A percentile compares a stretch with the other conserved stretches of the same genome.
Conservation (phyloP, 306 rosid species). For the cucumber (Cucumis sativus) region DNA sequence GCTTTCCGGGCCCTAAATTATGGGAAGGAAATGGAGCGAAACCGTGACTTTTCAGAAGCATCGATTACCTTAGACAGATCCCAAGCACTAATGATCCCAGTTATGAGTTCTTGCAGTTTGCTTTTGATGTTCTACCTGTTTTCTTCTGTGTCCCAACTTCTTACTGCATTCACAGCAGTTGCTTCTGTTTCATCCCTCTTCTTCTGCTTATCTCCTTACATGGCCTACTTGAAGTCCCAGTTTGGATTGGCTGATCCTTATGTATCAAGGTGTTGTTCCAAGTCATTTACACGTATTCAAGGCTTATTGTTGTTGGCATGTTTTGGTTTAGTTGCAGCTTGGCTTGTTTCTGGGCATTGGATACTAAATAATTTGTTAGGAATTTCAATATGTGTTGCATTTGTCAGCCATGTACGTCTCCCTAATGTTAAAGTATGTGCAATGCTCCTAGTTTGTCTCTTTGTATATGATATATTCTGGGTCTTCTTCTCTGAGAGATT, state of each 20-base stretch:
- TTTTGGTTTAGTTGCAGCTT: conserved; percentile 48
- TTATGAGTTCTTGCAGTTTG: conserved; percentile 94
- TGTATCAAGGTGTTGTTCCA: conserved; percentile 92
- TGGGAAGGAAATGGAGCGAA: conserved; percentile 95
- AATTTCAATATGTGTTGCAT: conserved; percentile 88
- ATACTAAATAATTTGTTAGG: conserved; percentile 80
- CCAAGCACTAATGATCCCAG: conserved; percentile 93
- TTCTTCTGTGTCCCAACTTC: conserved; percentile 84
- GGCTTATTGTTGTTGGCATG: conserved; percentile 54
- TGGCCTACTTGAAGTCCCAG: conserved; percentile 49
- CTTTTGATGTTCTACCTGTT: conserved; percentile 96
- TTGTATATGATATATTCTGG: conserved; percentile 93
- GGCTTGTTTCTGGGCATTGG: conserved; percentile 99
- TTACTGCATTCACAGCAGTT: conserved; percentile 79
- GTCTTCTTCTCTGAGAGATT: conserved; percentile 95
- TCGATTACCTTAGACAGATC: conserved; percentile 85
- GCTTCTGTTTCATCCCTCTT: conserved; percentile 77
- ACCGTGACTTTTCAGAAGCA: conserved; percentile 65
- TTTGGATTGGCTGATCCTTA: conserved; percentile 77
- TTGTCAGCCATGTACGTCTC: conserved; percentile 97
- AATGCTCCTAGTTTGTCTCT: conserved; percentile 81
- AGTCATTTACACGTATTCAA: conserved; percentile 71
- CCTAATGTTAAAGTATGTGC: conserved; percentile 93
- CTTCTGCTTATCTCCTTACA: conserved; percentile 73
- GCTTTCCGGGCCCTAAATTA: conserved; percentile 91